Evolutionary conservation across 192 early-diverging fungal genomes (phyloP).

Genomic region (Rhizophlyctis rosea): DNA sequence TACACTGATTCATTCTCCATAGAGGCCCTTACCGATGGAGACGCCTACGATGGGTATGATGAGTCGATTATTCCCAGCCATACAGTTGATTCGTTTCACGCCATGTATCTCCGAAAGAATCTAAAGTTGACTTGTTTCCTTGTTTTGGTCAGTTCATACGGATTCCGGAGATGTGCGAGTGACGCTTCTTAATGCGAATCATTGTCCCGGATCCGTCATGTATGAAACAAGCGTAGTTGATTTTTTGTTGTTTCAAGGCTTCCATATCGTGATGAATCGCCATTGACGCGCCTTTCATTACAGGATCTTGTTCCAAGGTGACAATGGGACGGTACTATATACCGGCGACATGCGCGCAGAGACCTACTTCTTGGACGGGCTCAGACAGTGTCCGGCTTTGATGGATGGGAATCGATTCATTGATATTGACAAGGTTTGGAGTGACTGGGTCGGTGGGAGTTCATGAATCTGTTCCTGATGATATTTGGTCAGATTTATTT

Average conservation of each 20-base stretch:
- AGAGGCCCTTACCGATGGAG: neutral
- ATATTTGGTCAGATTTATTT: constrained; percentile 47
- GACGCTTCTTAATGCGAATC: constrained; percentile 45
- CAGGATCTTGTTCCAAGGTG: constrained; percentile 37
- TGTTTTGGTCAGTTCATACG: neutral
- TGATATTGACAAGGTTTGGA: no score
- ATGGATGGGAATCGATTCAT: no score
- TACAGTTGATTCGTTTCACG: no score
- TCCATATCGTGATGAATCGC: no score
- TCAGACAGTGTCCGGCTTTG: constrained; percentile 17
- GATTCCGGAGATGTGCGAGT: constrained; percentile 37
- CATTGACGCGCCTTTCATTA: neutral
- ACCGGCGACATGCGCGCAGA: constrained; percentile 42
- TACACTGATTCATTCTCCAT: constrained; percentile 14
- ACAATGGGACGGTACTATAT: constrained; percentile 29
- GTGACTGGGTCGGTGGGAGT: no score
- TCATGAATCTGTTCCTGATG: no score
- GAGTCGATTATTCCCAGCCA: no score
- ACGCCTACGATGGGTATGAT: constrained; percentile 2
- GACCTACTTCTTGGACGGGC: constrained; percentile 17
- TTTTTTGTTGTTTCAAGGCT: no score
- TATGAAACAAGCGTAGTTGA: constrained; percentile 9
- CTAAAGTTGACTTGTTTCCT: neutral
- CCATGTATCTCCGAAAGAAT: constrained; percentile 5
- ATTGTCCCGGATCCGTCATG: constrained; percentile 54